Evolutionary conservation across 495 filamentous ascomycete genomes (phyloP).

Genomic region (Talaromyces ruber): DNA sequence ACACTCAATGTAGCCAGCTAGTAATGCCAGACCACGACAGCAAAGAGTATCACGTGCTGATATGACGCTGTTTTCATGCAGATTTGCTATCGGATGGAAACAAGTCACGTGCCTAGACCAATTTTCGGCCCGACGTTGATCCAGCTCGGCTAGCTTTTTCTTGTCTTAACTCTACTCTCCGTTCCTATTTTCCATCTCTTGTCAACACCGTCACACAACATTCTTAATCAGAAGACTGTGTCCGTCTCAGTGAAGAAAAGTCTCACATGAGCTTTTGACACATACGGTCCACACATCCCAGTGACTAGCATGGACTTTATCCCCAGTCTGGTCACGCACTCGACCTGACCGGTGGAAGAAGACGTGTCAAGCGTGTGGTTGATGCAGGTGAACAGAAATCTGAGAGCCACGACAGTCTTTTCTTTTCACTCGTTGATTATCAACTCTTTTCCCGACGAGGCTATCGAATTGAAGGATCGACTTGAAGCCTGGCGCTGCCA

Average conservation of each 20-base stretch:
- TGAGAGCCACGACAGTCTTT: constrained; percentile 14
- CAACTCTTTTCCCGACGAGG: neutral
- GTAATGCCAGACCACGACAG: neutral
- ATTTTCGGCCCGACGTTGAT: constrained; percentile 4
- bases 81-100: neutral
- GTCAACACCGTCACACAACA: neutral
- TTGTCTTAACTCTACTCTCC: neutral
- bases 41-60: constrained; percentile 1
- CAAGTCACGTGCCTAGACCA: neutral
- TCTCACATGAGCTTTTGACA: constrained; percentile 8
- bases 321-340: neutral
- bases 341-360: constrained; percentile 3
- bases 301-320: constrained; percentile 18
- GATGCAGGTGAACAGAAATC: constrained; percentile 27
- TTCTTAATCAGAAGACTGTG: neutral
- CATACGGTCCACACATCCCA: constrained; percentile 14
- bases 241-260: constrained; percentile 7
- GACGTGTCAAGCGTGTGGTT: constrained; percentile 10
- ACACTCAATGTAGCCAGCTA: neutral
- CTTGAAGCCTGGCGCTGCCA: neutral
- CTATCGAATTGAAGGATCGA: neutral
- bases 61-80: neutral
- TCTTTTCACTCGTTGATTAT: neutral
- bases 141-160: constrained; percentile 4
- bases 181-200: neutral